Evolutionary conservation across 2,329 filamentous ascomycete species (phyloP).

Genomic region (Botrytis sinoallii): DNA sequence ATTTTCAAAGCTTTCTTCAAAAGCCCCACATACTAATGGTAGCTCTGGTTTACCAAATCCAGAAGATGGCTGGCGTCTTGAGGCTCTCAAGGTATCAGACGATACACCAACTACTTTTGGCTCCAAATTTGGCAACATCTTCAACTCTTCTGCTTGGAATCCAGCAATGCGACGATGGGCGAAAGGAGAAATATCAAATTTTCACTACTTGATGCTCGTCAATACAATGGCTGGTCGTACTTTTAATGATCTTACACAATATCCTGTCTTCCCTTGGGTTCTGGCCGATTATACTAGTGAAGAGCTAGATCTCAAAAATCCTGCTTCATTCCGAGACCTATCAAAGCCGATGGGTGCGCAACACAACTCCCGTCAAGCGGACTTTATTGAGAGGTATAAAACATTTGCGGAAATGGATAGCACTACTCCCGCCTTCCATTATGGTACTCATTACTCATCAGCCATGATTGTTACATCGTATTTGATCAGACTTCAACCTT

Average conservation of each 20-base stretch:
- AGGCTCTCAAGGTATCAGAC: conserved; percentile 69
- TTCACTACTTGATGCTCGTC: conserved; percentile 97
- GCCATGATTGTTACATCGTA: conserved; percentile 99
- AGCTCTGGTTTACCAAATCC: conserved; percentile 67
- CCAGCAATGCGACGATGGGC: conserved; percentile 88
- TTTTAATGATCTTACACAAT: conserved; percentile 97
- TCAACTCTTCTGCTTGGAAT: conserved; percentile 77
- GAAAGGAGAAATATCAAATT: conserved; percentile 94
- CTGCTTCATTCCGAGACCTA: conserved; percentile 82
- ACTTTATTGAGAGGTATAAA: conserved; percentile 80
- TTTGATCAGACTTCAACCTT: conserved; percentile 89
- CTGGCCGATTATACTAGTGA: conserved; percentile 94
- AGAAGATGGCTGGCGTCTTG: conserved; percentile 89
- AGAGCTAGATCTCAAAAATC: conserved; percentile 81
- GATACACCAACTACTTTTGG: conserved; percentile 65
- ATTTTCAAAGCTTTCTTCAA: conserved; percentile 69
- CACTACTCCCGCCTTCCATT: conserved; percentile 80
- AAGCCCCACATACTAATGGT: conserved; percentile 76
- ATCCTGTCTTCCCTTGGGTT: conserved; percentile 97
- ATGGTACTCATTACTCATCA: conserved; percentile 97
- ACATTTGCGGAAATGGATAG: conserved; percentile 87
- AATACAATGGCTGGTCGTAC: conserved; percentile 97
- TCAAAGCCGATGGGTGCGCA: conserved; percentile 97
- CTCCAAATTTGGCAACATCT: conserved; percentile 87
- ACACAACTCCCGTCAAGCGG: conserved; percentile 67